Evolutionary conservation across 2,329 filamentous ascomycete species (phyloP), one percentile per base, ranked within the genome.

Genomic region (Arthroderma sp.): DNA sequence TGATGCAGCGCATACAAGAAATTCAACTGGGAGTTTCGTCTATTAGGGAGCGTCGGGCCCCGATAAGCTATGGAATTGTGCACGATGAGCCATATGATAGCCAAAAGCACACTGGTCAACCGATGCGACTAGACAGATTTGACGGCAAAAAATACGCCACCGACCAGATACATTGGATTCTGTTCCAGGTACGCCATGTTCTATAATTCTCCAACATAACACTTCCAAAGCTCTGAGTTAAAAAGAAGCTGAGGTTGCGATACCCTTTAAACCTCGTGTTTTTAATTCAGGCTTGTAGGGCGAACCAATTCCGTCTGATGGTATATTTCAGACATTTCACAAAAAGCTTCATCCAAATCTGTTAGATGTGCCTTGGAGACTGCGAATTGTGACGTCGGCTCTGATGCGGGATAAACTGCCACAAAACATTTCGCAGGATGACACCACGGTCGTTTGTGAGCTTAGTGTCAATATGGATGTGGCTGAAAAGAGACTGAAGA

Each of bases 111-210:
- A 10, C 54, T 0, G 57, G 57, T 5, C 47, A 62, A 39, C 50
- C 45, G 0, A 50, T 61, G 1, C 48, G 53, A 3, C 48, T 50
- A 8, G 61, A 64, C 49, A 50, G 53, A 11, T 53, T 58, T 8
- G 62, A 64, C 45, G 56, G 58, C 30, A 54, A 53, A 15, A 55
- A 50, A 29, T 65, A 57, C 40, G 62, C 57, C 1, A 38, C 56
- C 5, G 50, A 60, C 22, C 59, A 63, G 47, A 56, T 65, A 6
- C 56, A 63, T 38, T 65, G 62, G 62, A 50, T 65, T 33, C 54
- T 64, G 8, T 48, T 54, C 29, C 53, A 61, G 56, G 57, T 61
- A 53, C 31, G 33, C 4, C 2, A 31, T 7, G 30, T 15, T 40
- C 11, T n/a, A n/a, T n/a, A n/a, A n/a, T n/a, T n/a, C n/a, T n/a